Percentiles rank a stretch among this genome's conserved stretches.
These are phyloP conservation scores for Solanum bulbocastanum DNA, from an alignment of 257 asterid species.

Conservation along the genomic window DNA sequence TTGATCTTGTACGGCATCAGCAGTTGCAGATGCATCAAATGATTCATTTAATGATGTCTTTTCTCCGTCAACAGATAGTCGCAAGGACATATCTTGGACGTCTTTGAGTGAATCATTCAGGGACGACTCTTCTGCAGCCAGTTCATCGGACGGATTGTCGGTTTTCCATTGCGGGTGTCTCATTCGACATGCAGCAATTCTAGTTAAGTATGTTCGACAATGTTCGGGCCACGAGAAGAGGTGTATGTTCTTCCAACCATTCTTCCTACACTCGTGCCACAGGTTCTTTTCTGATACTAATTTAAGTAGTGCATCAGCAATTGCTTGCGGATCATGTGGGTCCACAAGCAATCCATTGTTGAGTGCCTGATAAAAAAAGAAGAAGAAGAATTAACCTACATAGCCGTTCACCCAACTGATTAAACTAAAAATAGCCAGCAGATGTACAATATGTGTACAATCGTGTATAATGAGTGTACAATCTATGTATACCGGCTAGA, in stretches of 20 bases:
- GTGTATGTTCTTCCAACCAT: slow-evolving; percentile 75
- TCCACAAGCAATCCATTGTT: slow-evolving; percentile 73
- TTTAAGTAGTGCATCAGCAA: slow-evolving; percentile 62
- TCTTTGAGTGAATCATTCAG: slow-evolving; percentile 75
- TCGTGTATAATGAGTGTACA: not conserved
- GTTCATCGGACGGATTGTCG: slow-evolving; percentile 57
- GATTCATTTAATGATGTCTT: slow-evolving; percentile 48
- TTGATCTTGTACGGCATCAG: slow-evolving; percentile 41
- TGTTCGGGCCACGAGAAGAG: slow-evolving; percentile 86
- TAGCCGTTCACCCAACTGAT: not conserved
- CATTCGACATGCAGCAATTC: slow-evolving; percentile 75
- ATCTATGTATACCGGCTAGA: not conserved
- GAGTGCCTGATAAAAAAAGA: slow-evolving; percentile 34
- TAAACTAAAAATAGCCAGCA: not conserved
- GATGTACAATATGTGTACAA: not conserved
- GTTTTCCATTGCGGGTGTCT: slow-evolving; percentile 91
- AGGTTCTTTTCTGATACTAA: slow-evolving; percentile 68
- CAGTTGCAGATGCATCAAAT: slow-evolving; percentile 20
- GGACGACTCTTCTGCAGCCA: slow-evolving; percentile 53
- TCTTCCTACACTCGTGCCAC: slow-evolving; percentile 67
- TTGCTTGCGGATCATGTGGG: slow-evolving; percentile 67
- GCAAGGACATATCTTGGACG: slow-evolving; percentile 59
- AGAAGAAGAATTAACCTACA: not conserved
- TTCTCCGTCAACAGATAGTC: slow-evolving; percentile 81
- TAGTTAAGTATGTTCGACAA: slow-evolving; percentile 67